Percentiles rank a stretch among this genome's conserved stretches.
phyloP scores from a whole-genome alignment of 192 early-diverging fungal genomes.

The Diversispora epigaea region DNA sequence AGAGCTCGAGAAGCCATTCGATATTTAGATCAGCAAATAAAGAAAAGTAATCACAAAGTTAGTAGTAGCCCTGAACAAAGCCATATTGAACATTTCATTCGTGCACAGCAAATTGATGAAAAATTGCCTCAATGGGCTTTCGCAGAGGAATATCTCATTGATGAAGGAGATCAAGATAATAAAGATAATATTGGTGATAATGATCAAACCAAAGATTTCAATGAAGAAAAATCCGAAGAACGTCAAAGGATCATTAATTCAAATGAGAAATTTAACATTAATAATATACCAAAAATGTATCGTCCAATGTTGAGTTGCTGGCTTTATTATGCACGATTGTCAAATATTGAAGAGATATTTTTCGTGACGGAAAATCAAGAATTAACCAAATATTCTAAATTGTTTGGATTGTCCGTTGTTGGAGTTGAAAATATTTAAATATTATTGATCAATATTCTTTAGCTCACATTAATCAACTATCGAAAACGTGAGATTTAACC shows the following conservation, averaged over 20 bases:
- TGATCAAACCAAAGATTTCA: constrained; percentile 15
- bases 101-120: constrained; percentile 50
- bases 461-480: not conserved
- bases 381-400: constrained; percentile 47
- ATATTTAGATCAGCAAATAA: constrained; percentile 46
- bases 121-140: constrained; percentile 49
- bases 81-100: constrained; percentile 40
- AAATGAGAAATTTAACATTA: constrained; percentile 32
- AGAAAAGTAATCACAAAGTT: not conserved
- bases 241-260: not conserved
- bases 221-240: constrained; percentile 20
- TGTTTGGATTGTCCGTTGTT: constrained; percentile 46
- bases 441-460: not conserved
- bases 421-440: constrained; percentile 12
- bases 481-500: not conserved
- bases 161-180: constrained; percentile 22
- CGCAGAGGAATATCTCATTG: constrained; percentile 41
- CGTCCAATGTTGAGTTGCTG: constrained; percentile 50
- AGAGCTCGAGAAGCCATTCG: constrained; percentile 58
- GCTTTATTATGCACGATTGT: constrained; percentile 41
- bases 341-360: constrained; percentile 39
- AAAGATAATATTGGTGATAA: constrained; percentile 5
- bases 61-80: constrained; percentile 20
- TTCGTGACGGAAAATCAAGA: constrained; percentile 54
- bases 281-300: constrained; percentile 48